Percentiles rank a stretch among this genome's conserved stretches.
Conservation (phyloP, 805 yeast species). For the Candida koratica region DNA sequence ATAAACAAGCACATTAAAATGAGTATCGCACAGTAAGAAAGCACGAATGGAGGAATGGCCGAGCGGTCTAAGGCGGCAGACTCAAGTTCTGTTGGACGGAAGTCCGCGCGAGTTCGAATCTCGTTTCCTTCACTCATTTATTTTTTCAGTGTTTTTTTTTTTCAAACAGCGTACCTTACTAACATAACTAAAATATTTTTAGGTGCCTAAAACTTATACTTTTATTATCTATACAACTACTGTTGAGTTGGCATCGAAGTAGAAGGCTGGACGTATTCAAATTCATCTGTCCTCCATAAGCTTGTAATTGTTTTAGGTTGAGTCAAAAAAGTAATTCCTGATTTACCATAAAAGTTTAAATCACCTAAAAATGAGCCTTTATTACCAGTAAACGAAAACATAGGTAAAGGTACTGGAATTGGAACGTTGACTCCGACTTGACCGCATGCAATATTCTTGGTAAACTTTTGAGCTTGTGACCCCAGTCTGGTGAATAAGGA, state of each 20-base stretch:
- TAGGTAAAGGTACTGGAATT: constrained; percentile 76
- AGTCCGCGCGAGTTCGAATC: constrained; percentile 55
- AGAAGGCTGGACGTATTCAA: constrained; percentile 47
- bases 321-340: constrained; percentile 69
- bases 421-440: constrained; percentile 79
- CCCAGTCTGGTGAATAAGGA: constrained; percentile 70
- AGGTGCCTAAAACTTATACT: no score
- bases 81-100: constrained; percentile 47
- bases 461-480: constrained; percentile 65
- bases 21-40: no score
- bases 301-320: constrained; percentile 72
- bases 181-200: no score
- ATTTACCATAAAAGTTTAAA: constrained; percentile 73
- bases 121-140: constrained; percentile 49
- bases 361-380: constrained; percentile 75
- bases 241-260: constrained; percentile 68
- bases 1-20: no score
- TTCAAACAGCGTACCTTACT: no score
- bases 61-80: constrained; percentile 52
- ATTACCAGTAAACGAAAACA: constrained; percentile 77
- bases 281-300: constrained; percentile 57
- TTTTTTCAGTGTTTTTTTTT: no score
- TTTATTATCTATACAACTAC: constrained; percentile 15
- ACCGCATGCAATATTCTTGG: constrained; percentile 64
- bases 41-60: constrained; percentile 43